Evolutionary conservation across 768 basidiomycete genomes (phyloP).

Genomic region (Lactarius deliciosus): DNA sequence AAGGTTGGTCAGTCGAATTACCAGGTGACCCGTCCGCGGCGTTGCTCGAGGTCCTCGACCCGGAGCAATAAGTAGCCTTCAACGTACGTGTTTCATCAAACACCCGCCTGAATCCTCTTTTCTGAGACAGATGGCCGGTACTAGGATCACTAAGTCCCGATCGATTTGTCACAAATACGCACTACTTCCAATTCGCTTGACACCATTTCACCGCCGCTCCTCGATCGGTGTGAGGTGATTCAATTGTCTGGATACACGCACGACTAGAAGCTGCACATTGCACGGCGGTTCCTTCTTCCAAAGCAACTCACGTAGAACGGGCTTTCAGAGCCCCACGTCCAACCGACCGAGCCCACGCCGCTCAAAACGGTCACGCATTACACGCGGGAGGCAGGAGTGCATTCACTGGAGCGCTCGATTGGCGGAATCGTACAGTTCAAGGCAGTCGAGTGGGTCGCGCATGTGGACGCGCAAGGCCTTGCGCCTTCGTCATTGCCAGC

Average conservation of each 20-base stretch:
- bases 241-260: conserved; percentile 84
- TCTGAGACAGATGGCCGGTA: conserved; percentile 1
- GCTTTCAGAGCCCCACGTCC: conserved; percentile 57
- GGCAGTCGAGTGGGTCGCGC: conserved; percentile 87
- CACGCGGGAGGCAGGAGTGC: conserved; percentile 92
- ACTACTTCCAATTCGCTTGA: conserved; percentile 90
- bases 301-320: conserved; percentile 85
- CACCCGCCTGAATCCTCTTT: background rate
- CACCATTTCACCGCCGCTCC: conserved; percentile 81
- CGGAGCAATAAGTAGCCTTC: conserved; percentile 86
- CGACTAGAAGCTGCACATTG: conserved; percentile 92
- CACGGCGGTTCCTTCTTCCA: conserved; percentile 81
- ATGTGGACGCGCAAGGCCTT: conserved; percentile 43
- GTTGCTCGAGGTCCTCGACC: conserved; percentile 87
- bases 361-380: conserved; percentile 74
- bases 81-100: conserved; percentile 50
- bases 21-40: conserved; percentile 94
- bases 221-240: conserved; percentile 85
- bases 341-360: conserved; percentile 68
- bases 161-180: conserved; percentile 78
- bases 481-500: conserved; percentile 24
- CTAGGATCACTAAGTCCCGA: conserved; percentile 77
- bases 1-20: conserved; percentile 85
- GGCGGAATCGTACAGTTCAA: conserved; percentile 86
- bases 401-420: conserved; percentile 82